Evolutionary conservation across 345 rosid genomes (phyloP).

Genomic region (Camelina sativa): DNA sequence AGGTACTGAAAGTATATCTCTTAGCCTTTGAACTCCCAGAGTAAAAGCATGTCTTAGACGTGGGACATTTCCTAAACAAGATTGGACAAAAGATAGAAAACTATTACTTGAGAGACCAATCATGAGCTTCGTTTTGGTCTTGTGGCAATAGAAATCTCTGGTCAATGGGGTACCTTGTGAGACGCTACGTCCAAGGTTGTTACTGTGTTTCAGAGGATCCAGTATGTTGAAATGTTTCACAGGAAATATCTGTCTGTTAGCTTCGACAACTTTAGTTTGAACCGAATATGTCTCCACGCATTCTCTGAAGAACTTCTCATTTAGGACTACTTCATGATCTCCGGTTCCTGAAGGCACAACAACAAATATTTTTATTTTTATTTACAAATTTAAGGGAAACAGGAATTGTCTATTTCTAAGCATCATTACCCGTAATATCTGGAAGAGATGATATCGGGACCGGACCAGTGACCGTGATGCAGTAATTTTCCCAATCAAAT

Average conservation of each 20-base stretch:
- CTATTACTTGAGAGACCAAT: conserved; percentile 13
- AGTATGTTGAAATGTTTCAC: conserved; percentile 71
- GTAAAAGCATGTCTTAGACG: conserved; percentile 73
- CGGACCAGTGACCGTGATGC: conserved; percentile 66
- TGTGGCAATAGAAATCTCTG: conserved; percentile 3
- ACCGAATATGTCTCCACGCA: conserved; percentile 54
- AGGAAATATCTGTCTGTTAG: conserved; percentile 48
- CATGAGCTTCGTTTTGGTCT: not conserved
- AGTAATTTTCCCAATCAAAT: conserved; percentile 76
- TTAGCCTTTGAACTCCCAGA: conserved; percentile 57
- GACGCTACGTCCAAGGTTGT: conserved; percentile 94
- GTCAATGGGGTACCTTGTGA: conserved; percentile 61
- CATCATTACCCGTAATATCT: conserved; percentile 54
- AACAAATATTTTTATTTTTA: not conserved
- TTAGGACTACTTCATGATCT: conserved; percentile 47
- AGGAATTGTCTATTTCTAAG: not conserved
- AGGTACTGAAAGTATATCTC: conserved; percentile 58
- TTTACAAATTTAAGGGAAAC: not conserved
- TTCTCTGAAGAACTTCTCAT: conserved; percentile 56
- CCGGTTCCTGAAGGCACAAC: conserved; percentile 37
- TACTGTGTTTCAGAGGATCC: conserved; percentile 78
- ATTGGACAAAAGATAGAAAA: conserved; percentile 11
- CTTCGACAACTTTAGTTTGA: conserved; percentile 45
- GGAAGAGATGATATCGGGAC: conserved; percentile 62
- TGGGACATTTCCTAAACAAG: conserved; percentile 60